Evolutionary conservation across 1,139 yeast species (phyloP).

Genomic region (Geotrichum citri-aurantii): DNA sequence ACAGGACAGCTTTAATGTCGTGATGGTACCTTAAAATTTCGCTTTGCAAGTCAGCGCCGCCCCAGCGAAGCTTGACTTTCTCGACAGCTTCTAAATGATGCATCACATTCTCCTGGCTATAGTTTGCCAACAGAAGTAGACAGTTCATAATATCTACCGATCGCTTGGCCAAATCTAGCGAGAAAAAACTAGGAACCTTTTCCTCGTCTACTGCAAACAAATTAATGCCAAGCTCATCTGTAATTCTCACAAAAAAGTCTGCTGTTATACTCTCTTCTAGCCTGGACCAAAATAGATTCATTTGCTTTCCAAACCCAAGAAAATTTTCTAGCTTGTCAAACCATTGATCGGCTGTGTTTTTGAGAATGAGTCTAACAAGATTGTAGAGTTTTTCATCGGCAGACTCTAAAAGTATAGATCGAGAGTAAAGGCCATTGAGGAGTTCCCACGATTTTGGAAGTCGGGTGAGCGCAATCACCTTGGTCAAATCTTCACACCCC

Average conservation of each 20-base stretch:
- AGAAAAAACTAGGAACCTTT: constrained; percentile 17
- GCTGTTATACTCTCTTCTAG: constrained; percentile 10
- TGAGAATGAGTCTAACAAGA: constrained; percentile 23
- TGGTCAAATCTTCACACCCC: constrained; percentile 31
- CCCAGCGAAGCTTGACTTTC: constrained; percentile 13
- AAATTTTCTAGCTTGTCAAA: constrained; percentile 23
- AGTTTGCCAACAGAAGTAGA: constrained; percentile 12
- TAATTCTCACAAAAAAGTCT: constrained; percentile 11
- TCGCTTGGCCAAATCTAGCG: constrained; percentile 9
- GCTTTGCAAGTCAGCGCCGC: background rate
- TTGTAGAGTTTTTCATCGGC: constrained; percentile 22
- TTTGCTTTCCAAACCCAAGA: constrained; percentile 24
- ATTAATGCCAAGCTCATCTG: constrained; percentile 7
- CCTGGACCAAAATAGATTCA: constrained; percentile 7
- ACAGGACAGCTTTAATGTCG: background rate
- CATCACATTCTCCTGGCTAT: constrained; percentile 14
- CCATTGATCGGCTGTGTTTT: constrained; percentile 26
- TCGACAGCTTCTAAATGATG: constrained; percentile 7
- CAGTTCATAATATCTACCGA: constrained; percentile 18
- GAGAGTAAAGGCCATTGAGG: constrained; percentile 27
- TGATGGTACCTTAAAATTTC: constrained; percentile 1
- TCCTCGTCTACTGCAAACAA: constrained; percentile 13
- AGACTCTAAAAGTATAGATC: constrained; percentile 23
- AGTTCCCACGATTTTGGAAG: constrained; percentile 28
- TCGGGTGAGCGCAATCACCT: constrained; percentile 23